Evolutionary conservation across 192 early-diverging fungal species (phyloP).

Genomic region (Haplosporangium gracile): DNA sequence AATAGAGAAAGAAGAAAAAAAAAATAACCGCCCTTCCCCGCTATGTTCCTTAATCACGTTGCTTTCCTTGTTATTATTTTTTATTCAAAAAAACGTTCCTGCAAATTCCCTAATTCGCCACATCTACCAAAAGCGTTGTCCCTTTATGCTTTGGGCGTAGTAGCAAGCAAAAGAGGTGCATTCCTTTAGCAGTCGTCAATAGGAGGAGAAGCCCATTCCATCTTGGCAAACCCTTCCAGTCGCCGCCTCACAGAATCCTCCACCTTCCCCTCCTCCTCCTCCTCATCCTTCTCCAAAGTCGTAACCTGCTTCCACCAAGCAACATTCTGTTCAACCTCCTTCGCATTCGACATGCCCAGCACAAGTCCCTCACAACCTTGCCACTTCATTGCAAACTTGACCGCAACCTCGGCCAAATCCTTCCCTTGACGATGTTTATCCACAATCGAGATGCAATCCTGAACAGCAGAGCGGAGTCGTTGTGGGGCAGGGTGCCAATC

Average conservation of each 20-base stretch:
- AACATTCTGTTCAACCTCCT: constrained; percentile 63
- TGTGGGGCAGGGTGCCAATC: constrained; percentile 80
- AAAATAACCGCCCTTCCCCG: neutral
- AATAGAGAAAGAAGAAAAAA: neutral
- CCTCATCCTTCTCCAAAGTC: constrained; percentile 41
- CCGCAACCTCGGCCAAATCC: constrained; percentile 66
- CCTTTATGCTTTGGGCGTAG: neutral
- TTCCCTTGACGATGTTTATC: constrained; percentile 56
- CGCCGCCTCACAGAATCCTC: constrained; percentile 47
- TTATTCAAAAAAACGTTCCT: neutral
- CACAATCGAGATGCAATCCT: constrained; percentile 60
- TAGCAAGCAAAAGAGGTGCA: no score
- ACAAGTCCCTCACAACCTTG: constrained; percentile 60
- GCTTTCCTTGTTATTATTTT: neutral
- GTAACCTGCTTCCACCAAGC: constrained; percentile 41
- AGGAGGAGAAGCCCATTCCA: constrained; percentile 60
- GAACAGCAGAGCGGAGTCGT: constrained; percentile 62
- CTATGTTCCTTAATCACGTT: neutral
- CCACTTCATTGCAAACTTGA: constrained; percentile 58
- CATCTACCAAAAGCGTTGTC: neutral
- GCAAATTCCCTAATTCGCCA: neutral
- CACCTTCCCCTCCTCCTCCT: constrained; percentile 35
- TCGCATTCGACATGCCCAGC: constrained; percentile 60
- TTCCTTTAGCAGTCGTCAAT: constrained; percentile 35
- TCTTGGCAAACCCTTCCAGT: constrained; percentile 57